A percentile compares a stretch with the other conserved stretches of the same genome.
phyloP scores from a whole-genome alignment of 179 eudicot species.

The Spergularia azorica region DNA sequence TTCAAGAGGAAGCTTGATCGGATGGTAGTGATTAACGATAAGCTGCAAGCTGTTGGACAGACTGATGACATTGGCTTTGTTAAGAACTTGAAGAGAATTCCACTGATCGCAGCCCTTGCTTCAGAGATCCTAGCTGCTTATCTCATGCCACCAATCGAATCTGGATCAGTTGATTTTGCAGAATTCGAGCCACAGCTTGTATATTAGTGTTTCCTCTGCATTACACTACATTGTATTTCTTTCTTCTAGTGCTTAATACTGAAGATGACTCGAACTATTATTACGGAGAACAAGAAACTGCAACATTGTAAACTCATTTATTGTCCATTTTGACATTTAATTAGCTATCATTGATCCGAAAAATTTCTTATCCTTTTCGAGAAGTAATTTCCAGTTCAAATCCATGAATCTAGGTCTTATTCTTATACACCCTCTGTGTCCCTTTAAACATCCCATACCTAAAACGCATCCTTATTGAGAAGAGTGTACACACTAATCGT shows the following conservation, averaged over 20 bases:
- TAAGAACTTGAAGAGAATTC: slow-evolving; percentile 91
- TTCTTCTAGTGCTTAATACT: slow-evolving; percentile 12
- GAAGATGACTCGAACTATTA: slow-evolving; percentile 26
- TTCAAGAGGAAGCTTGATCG: slow-evolving; percentile 91
- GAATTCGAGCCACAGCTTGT: slow-evolving; percentile 94
- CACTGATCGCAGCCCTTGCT: slow-evolving; percentile 75
- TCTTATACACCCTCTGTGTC: too few relatives aligned
- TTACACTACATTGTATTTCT: neutral
- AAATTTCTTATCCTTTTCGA: neutral
- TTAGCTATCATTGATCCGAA: neutral
- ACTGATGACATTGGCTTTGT: slow-evolving; percentile 61
- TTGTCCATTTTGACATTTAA: slow-evolving; percentile 23
- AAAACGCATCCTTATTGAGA: too few relatives aligned
- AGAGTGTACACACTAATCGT: too few relatives aligned
- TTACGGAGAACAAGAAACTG: slow-evolving; percentile 26
- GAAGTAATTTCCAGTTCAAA: neutral
- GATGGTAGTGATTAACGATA: slow-evolving; percentile 76
- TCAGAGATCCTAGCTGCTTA: slow-evolving; percentile 87
- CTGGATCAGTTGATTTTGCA: slow-evolving; percentile 95
- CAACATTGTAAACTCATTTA: slow-evolving; percentile 28
- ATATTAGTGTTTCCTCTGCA: slow-evolving; percentile 45
- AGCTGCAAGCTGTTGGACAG: slow-evolving; percentile 63
- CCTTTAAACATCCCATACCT: too few relatives aligned
- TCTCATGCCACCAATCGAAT: slow-evolving; percentile 93
- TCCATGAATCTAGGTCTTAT: neutral